Conservation (phyloP, 164 flowering plant genomes). For the Paratinospora sagittata region DNA sequence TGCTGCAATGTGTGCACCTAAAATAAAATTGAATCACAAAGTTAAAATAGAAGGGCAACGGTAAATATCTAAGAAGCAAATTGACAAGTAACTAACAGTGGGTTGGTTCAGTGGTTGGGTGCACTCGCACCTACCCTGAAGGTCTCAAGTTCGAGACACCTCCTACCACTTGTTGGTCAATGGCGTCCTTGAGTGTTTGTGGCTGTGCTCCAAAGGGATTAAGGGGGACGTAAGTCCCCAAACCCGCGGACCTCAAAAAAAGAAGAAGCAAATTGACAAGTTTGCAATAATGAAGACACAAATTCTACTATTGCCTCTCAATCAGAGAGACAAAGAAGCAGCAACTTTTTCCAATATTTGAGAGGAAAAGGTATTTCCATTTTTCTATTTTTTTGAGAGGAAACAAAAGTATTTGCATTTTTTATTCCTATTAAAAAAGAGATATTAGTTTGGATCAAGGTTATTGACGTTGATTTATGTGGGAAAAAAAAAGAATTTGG, state of each 20-base stretch:
- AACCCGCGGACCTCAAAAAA: background rate
- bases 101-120: background rate
- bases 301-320: background rate
- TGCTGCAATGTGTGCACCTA: slow-evolving; percentile 40
- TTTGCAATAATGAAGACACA: background rate
- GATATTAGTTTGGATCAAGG: too few relatives aligned
- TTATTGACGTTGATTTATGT: too few relatives aligned
- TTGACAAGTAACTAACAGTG: slow-evolving; percentile 4
- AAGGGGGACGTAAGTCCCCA: too few relatives aligned
- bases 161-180: slow-evolving; percentile 37
- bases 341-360: too few relatives aligned
- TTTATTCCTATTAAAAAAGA: too few relatives aligned
- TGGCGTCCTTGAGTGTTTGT: too few relatives aligned
- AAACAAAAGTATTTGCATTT: background rate
- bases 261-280: background rate
- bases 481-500: too few relatives aligned
- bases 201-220: too few relatives aligned
- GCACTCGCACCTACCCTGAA: too few relatives aligned
- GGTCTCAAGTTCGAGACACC: too few relatives aligned
- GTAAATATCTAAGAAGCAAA: slow-evolving; percentile 30
- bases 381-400: too few relatives aligned
- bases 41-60: background rate
- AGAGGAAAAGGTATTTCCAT: too few relatives aligned
- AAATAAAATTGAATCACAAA: slow-evolving; percentile 3
- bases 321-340: background rate